phyloP scores from a whole-genome alignment of 1,284 basidiomycete genomes.

The Cutaneotrichosporon curvatum region DNA sequence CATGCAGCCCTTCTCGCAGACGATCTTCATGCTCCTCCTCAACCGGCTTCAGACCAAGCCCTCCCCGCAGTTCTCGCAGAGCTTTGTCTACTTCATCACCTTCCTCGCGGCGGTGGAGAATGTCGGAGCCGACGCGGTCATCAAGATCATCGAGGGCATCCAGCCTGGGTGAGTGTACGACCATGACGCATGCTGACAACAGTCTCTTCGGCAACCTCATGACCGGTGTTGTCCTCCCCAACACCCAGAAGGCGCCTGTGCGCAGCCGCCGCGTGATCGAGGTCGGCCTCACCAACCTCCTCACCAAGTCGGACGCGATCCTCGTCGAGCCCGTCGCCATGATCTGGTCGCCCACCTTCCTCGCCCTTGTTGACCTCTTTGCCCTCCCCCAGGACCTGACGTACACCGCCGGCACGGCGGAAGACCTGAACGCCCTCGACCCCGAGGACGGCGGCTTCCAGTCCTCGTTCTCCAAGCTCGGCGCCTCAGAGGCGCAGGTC shows the following conservation, averaged over 20 bases:
- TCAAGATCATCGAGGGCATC: slow-evolving; percentile 69
- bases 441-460: slow-evolving; percentile 90
- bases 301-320: slow-evolving; percentile 67
- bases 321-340: slow-evolving; percentile 57
- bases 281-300: slow-evolving; percentile 72
- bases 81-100: slow-evolving; percentile 71
- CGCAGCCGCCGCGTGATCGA: slow-evolving; percentile 77
- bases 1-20: slow-evolving; percentile 67
- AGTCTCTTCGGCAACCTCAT: slow-evolving; percentile 83
- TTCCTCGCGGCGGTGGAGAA: slow-evolving; percentile 68
- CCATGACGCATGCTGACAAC: background rate
- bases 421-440: slow-evolving; percentile 60
- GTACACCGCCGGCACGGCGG: slow-evolving; percentile 46
- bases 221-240: slow-evolving; percentile 69
- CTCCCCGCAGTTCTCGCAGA: slow-evolving; percentile 81
- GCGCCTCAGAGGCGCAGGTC: slow-evolving; percentile 56
- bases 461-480: slow-evolving; percentile 82
- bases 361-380: slow-evolving; percentile 71
- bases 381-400: slow-evolving; percentile 63
- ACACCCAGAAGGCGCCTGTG: slow-evolving; percentile 68
- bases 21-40: slow-evolving; percentile 71
- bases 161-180: slow-evolving; percentile 78
- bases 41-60: slow-evolving; percentile 81
- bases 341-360: slow-evolving; percentile 62
- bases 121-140: slow-evolving; percentile 70